phyloP scores from a whole-genome alignment of 768 basidiomycete species.

The Naganishia randhawae region DNA sequence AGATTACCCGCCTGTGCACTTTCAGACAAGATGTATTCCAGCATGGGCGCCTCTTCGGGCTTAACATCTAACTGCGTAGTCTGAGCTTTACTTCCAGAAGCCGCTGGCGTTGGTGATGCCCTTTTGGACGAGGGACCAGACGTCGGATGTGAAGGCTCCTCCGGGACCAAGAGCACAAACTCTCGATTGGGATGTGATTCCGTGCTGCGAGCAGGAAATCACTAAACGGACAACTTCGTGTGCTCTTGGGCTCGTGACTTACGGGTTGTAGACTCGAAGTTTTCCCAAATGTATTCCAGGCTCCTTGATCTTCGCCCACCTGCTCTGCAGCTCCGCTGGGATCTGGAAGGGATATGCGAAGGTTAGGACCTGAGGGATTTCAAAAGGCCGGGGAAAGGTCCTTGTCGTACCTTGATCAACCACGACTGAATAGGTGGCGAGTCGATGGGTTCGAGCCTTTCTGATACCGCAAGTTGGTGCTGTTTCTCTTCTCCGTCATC shows the following conservation, averaged over 20 bases:
- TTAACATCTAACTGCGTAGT: not conserved
- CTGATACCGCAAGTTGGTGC: not conserved
- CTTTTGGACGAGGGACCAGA: not conserved
- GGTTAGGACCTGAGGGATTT: not conserved
- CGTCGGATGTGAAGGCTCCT: not conserved
- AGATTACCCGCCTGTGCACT: constrained; percentile 1
- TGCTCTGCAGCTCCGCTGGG: not conserved
- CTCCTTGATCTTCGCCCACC: constrained; percentile 16
- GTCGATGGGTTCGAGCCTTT: not conserved
- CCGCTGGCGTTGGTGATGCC: not conserved
- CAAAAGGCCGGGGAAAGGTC: not conserved
- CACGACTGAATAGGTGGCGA: constrained; percentile 3
- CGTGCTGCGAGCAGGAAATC: not conserved
- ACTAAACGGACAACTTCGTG: not conserved
- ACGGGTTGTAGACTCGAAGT: constrained; percentile 6
- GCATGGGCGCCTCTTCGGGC: not conserved
- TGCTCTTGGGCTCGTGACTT: not conserved
- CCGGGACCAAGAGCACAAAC: constrained; percentile 14
- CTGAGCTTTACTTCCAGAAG: not conserved
- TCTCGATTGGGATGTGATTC: not conserved
- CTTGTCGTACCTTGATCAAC: constrained; percentile 1
- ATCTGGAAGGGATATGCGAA: not conserved
- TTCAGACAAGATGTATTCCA: constrained; percentile 4
- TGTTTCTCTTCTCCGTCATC: constrained; percentile 4
- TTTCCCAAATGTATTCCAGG: constrained; percentile 17